A percentile compares a stretch with the other conserved stretches of the same genome.
Evolutionary conservation across 2,329 filamentous ascomycete species (phyloP).

Genomic region (Sordariomycetes sp.): DNA sequence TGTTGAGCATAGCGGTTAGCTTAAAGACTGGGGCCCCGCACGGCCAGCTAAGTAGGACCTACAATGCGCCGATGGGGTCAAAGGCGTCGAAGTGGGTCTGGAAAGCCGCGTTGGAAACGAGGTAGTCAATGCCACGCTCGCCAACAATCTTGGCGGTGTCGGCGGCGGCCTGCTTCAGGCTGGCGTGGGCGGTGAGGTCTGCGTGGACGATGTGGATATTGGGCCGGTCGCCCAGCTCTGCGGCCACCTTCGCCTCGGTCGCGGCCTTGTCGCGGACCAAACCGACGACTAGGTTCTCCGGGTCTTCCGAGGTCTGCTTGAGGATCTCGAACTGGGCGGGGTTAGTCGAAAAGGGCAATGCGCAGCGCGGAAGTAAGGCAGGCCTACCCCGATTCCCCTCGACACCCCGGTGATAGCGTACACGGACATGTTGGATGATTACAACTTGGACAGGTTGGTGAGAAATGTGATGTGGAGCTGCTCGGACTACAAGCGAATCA

Average conservation of each 20-base stretch:
- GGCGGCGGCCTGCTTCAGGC: slow-evolving; percentile 19
- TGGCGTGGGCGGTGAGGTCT: slow-evolving; percentile 27
- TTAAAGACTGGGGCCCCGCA: too few relatives aligned
- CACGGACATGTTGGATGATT: too few relatives aligned
- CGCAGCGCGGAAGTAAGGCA: background rate
- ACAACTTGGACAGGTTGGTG: too few relatives aligned
- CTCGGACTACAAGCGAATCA: too few relatives aligned
- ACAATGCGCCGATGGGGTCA: slow-evolving; percentile 25
- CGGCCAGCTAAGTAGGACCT: slow-evolving; percentile 10
- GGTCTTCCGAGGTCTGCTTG: slow-evolving; percentile 28
- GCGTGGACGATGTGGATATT: slow-evolving; percentile 36
- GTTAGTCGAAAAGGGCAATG: background rate
- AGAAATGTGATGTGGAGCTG: too few relatives aligned
- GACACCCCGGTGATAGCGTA: background rate
- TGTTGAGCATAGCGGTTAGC: background rate
- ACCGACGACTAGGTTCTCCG: slow-evolving; percentile 32
- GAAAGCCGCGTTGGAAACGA: slow-evolving; percentile 39
- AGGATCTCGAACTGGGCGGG: slow-evolving; percentile 35
- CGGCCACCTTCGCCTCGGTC: slow-evolving; percentile 29
- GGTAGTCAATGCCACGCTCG: slow-evolving; percentile 28
- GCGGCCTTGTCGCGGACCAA: slow-evolving; percentile 33
- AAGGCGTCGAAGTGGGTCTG: slow-evolving; percentile 17
- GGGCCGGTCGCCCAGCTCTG: slow-evolving; percentile 22
- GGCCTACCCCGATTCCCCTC: background rate
- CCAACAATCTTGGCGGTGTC: slow-evolving; percentile 9